Conservation (phyloP, 441 rosid species). For the Corymbia citriodora region DNA sequence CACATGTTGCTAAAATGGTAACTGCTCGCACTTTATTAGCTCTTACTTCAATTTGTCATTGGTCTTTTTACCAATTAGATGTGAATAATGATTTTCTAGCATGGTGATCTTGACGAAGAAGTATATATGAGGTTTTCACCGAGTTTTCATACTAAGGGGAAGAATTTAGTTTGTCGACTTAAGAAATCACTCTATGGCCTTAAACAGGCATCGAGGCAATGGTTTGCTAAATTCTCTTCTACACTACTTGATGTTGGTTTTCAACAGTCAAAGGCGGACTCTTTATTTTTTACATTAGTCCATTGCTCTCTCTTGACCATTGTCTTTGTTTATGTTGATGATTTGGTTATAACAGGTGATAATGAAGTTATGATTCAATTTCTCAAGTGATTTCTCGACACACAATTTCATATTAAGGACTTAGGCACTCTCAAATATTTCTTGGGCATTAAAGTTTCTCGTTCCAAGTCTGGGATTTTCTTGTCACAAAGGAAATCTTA, state of each 20-base stretch:
- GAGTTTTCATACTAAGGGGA: not conserved
- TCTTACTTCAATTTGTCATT: too few relatives aligned
- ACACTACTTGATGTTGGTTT: not conserved
- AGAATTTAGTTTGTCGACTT: not conserved
- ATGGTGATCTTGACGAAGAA: too few relatives aligned
- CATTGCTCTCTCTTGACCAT: not conserved
- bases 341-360: not conserved
- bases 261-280: not conserved
- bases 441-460: not conserved
- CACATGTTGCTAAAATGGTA: too few relatives aligned
- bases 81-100: not conserved
- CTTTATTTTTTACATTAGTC: not conserved
- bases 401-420: not conserved
- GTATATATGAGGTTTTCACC: too few relatives aligned
- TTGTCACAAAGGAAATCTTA: not conserved
- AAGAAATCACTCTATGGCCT: not conserved
- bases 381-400: not conserved
- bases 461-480: not conserved
- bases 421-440: not conserved
- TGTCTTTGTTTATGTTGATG: not conserved
- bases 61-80: not conserved
- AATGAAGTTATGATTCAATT: not conserved
- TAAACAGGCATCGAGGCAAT: not conserved
- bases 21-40: fast-evolving
- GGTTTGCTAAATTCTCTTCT: not conserved